These are phyloP conservation scores for Letharia lupina DNA, from an alignment of 495 filamentous ascomycete genomes.

Conservation along the genomic window DNA sequence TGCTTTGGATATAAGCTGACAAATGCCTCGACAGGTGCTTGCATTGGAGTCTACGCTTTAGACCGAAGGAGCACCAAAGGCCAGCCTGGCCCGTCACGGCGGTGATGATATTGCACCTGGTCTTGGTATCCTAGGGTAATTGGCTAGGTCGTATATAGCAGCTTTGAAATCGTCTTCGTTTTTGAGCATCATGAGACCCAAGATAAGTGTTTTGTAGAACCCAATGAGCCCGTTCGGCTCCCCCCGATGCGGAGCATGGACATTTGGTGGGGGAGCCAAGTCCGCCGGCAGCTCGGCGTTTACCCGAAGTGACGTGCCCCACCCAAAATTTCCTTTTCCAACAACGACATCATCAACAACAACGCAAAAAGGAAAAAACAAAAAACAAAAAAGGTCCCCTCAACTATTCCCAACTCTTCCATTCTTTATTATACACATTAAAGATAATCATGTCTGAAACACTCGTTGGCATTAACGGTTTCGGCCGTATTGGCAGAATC, in stretches of 20 bases:
- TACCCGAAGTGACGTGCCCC: slow-evolving; percentile 12
- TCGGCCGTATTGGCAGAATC: slow-evolving; percentile 98
- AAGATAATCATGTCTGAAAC: slow-evolving; percentile 20
- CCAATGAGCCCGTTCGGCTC: background rate
- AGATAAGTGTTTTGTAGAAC: background rate
- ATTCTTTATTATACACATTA: background rate
- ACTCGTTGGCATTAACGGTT: slow-evolving; percentile 90
- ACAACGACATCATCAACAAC: background rate
- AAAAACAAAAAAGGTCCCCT: background rate
- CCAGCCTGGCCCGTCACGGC: background rate
- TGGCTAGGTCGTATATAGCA: background rate
- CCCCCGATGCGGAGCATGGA: background rate
- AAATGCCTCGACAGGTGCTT: slow-evolving; percentile 23
- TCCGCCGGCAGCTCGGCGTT: background rate
- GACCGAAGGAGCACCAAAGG: background rate
- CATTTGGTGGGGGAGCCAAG: background rate
- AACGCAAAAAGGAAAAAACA: background rate
- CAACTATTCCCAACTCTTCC: background rate
- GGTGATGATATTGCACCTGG: background rate
- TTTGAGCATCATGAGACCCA: background rate
- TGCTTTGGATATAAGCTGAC: slow-evolving; percentile 18
- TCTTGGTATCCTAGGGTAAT: background rate
- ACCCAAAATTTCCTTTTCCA: background rate
- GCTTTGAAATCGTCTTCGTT: background rate
- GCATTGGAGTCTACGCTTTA: slow-evolving; percentile 26